Conservation (phyloP, 108 stramenopile species). For the Bacterosira constricta region DNA sequence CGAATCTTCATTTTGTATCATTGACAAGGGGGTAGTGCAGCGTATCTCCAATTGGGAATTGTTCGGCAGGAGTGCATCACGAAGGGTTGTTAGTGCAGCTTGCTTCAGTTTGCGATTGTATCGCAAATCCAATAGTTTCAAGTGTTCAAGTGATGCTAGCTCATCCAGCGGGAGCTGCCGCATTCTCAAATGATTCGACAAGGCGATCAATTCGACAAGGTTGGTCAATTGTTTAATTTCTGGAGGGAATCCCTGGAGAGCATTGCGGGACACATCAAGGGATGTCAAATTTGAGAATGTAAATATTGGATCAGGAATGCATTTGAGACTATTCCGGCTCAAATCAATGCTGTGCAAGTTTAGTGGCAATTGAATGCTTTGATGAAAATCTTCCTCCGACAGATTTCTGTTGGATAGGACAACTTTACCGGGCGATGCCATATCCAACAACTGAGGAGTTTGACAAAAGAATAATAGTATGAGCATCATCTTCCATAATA, state of each 20-base stretch:
- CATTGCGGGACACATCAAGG: constrained; percentile 55
- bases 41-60: constrained; percentile 27
- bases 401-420: constrained; percentile 14
- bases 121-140: constrained; percentile 51
- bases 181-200: constrained; percentile 53
- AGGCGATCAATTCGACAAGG: constrained; percentile 35
- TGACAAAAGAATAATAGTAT: too few species aligned
- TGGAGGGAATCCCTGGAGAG: constrained; percentile 37
- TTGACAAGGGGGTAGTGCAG: constrained; percentile 16
- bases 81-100: constrained; percentile 29
- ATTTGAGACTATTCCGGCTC: constrained; percentile 46
- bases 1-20: neutral
- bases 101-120: constrained; percentile 59
- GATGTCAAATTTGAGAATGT: constrained; percentile 12
- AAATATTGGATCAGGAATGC: constrained; percentile 37
- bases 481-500: neutral
- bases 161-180: constrained; percentile 36
- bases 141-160: constrained; percentile 36
- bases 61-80: constrained; percentile 12
- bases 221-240: constrained; percentile 38
- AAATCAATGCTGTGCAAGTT: constrained; percentile 33
- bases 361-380: constrained; percentile 8
- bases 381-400: constrained; percentile 14
- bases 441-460: too few species aligned
- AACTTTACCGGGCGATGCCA: neutral